phyloP scores from a whole-genome alignment of 768 basidiomycete genomes.

The Psilocybe tampanensis region DNA sequence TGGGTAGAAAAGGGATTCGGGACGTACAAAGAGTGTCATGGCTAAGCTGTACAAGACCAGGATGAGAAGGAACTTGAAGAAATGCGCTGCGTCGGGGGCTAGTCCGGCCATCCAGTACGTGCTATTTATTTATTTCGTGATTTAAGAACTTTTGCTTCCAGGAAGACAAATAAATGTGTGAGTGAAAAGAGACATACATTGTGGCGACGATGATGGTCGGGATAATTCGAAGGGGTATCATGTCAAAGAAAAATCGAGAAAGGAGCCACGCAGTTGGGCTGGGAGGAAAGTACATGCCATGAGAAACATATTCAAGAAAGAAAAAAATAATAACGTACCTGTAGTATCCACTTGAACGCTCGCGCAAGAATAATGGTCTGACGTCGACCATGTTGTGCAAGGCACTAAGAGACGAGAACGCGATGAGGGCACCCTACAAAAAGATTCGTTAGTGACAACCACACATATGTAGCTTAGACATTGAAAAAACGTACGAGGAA shows the following conservation, averaged over 20 bases:
- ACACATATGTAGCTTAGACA: neutral
- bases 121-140: conserved; percentile 44
- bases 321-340: conserved; percentile 47
- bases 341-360: conserved; percentile 85
- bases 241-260: conserved; percentile 87
- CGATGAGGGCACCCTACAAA: conserved; percentile 79
- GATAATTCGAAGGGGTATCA: conserved; percentile 84
- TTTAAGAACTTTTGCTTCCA: conserved; percentile 1
- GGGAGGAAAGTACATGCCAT: neutral
- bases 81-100: conserved; percentile 72
- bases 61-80: conserved; percentile 95
- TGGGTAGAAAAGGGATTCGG: neutral
- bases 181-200: conserved; percentile 53
- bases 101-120: conserved; percentile 98
- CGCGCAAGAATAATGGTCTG: conserved; percentile 86
- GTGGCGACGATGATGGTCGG: conserved; percentile 87
- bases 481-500: conserved; percentile 63
- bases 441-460: conserved; percentile 4
- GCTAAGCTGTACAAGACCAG: conserved; percentile 82
- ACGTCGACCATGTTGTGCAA: conserved; percentile 86
- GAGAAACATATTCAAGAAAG: neutral
- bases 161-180: no score
- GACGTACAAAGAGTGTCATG: conserved; percentile 83
- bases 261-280: conserved; percentile 91
- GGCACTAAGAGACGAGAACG: conserved; percentile 90